These are phyloP conservation scores for Conidiobolus incongruus DNA, from an alignment of 371 early-diverging fungal genomes.

Conservation along the genomic window DNA sequence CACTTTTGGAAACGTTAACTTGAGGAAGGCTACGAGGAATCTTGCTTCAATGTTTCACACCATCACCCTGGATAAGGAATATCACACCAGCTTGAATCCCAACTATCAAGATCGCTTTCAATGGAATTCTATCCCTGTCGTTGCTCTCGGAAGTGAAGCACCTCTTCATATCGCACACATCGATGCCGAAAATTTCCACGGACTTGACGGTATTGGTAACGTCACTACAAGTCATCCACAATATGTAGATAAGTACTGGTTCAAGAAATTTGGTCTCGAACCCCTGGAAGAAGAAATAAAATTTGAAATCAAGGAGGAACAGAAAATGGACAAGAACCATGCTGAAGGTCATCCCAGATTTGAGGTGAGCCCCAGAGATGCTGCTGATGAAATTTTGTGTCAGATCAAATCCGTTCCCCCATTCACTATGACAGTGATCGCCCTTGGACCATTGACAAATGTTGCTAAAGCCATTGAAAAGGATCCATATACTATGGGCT, in stretches of 20 bases:
- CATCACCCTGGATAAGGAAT: slow-evolving; percentile 7
- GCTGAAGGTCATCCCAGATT: slow-evolving; percentile 7
- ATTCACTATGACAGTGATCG: slow-evolving; percentile 19
- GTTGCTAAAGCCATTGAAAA: slow-evolving; percentile 21
- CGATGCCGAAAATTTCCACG: slow-evolving; percentile 21
- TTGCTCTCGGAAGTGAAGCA: slow-evolving; percentile 10
- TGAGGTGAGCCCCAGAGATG: slow-evolving; percentile 8
- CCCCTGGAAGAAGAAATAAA: background rate
- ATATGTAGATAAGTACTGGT: slow-evolving; percentile 9
- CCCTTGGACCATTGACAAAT: slow-evolving; percentile 30
- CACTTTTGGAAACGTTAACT: slow-evolving; percentile 19
- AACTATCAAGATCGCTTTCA: background rate
- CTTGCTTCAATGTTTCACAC: slow-evolving; percentile 7
- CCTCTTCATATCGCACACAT: slow-evolving; percentile 12
- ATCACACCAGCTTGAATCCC: background rate
- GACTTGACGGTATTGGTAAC: slow-evolving; percentile 20
- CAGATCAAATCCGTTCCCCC: slow-evolving; percentile 17
- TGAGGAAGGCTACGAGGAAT: slow-evolving; percentile 13
- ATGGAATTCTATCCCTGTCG: background rate
- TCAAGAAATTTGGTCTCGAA: slow-evolving; percentile 6
- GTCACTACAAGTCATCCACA: slow-evolving; percentile 5
- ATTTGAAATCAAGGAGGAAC: too few species aligned
- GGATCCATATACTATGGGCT: slow-evolving; percentile 17
- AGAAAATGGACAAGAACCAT: background rate
- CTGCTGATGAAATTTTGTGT: slow-evolving; percentile 18